These are phyloP conservation scores for Linum usitatissimum DNA, from an alignment of 345 rosid species.

Conservation along the genomic window DNA sequence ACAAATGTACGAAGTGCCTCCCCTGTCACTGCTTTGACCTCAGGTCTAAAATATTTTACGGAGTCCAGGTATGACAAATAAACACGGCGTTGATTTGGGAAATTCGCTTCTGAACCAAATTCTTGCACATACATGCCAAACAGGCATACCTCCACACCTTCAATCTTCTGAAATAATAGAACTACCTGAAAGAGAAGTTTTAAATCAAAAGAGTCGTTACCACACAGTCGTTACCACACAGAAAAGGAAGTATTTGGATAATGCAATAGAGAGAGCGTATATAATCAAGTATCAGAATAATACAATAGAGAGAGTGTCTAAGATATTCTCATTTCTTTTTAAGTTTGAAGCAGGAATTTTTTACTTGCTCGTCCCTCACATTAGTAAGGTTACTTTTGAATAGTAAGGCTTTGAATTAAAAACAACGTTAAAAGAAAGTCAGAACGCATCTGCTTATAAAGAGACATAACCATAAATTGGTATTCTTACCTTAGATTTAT, in stretches of 20 bases:
- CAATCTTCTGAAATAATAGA: constrained; percentile 93
- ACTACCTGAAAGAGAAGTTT: constrained; percentile 53
- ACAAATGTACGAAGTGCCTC: constrained; percentile 98
- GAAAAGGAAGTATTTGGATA: background rate
- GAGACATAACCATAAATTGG: background rate
- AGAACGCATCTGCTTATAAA: background rate
- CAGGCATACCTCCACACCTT: constrained; percentile 97
- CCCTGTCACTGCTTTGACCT: constrained; percentile 73
- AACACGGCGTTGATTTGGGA: constrained; percentile 97
- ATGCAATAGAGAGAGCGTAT: too few species aligned
- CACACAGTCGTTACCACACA: too few species aligned
- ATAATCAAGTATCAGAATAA: too few species aligned
- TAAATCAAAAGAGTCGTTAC: constrained; percentile 3
- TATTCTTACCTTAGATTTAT: constrained; percentile 71
- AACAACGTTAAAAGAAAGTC: background rate
- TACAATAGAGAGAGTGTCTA: background rate
- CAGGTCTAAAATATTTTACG: constrained; percentile 97
- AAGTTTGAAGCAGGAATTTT: too few species aligned
- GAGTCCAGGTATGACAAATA: constrained; percentile 97
- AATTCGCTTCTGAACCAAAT: constrained; percentile 85
- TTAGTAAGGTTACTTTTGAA: background rate
- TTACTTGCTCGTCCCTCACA: too few species aligned
- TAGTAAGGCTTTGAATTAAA: background rate
- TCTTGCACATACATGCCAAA: constrained; percentile 99
- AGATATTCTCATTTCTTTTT: background rate